These are phyloP conservation scores for Cenchrus fungigraminus DNA, from an alignment of 176 grass and related monocot species.

Conservation along the genomic window DNA sequence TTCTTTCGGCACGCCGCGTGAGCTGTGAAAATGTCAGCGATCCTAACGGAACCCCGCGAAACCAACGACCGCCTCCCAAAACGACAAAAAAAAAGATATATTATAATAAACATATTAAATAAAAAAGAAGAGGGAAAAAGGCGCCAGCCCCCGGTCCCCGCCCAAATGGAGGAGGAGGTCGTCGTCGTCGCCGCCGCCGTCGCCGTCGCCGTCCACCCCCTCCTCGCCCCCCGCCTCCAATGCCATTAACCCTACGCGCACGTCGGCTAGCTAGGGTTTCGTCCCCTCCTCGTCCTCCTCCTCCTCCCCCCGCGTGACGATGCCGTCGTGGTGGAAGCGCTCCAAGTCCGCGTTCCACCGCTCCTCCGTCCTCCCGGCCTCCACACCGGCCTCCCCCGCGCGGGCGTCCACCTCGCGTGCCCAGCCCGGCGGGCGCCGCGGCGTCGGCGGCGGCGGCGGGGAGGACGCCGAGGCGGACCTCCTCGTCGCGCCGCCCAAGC, in stretches of 20 bases:
- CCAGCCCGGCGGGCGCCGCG: background rate
- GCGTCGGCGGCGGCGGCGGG: background rate
- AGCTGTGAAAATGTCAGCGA: background rate
- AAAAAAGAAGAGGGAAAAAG: background rate
- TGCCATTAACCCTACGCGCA: conserved; percentile 47
- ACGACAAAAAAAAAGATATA: background rate
- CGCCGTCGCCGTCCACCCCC: conserved; percentile 28
- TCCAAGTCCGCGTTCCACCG: conserved; percentile 58
- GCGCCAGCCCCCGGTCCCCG: background rate
- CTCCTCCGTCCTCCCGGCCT: conserved; percentile 40
- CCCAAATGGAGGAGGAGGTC: conserved; percentile 36
- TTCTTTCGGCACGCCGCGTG: background rate
- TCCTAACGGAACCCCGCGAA: background rate
- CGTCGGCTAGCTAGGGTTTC: conserved; percentile 29
- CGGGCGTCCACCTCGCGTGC: conserved; percentile 58
- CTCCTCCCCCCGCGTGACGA: background rate
- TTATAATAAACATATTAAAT: too few relatives aligned
- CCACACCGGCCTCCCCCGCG: conserved; percentile 47
- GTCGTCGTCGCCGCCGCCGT: conserved; percentile 33
- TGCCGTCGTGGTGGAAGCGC: conserved; percentile 78
- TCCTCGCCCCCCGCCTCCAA: conserved; percentile 17
- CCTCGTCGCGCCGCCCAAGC: conserved; percentile 38
- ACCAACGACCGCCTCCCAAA: conserved; percentile 37
- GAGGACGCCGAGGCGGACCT: background rate
- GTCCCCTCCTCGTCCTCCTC: background rate